Conservation (phyloP, 1,139 yeast genomes). For the Arxiozyma bovina region DNA sequence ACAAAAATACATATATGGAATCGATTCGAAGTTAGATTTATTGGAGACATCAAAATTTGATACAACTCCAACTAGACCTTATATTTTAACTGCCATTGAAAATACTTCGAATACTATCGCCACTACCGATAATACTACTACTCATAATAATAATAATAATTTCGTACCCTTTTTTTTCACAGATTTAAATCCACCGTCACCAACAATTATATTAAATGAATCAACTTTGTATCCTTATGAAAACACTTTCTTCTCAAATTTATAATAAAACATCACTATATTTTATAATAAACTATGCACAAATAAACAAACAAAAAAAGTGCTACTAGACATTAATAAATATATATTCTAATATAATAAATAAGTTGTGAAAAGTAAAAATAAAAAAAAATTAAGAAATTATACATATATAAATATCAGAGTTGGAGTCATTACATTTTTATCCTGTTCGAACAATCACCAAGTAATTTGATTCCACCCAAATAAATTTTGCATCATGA, state of each 20-base stretch:
- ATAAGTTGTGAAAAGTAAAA: background rate
- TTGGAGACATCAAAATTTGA: conserved; percentile 10
- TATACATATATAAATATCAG: background rate
- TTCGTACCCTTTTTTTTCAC: background rate
- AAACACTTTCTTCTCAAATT: background rate
- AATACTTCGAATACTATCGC: background rate
- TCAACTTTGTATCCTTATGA: background rate
- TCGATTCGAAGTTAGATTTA: conserved; percentile 7
- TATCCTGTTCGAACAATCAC: conserved; percentile 1
- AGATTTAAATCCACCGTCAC: background rate
- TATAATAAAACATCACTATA: background rate
- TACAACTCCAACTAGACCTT: conserved; percentile 3
- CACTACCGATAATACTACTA: too few species aligned
- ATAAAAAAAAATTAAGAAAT: background rate
- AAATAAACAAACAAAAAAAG: too few species aligned
- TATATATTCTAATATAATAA: background rate
- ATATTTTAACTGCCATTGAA: background rate
- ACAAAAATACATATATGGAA: conserved; percentile 4
- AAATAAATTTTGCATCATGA: background rate
- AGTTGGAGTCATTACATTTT: too few species aligned
- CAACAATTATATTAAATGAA: background rate
- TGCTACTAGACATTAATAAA: too few species aligned
- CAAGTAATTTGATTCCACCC: conserved; percentile 8
- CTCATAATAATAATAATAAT: too few species aligned
- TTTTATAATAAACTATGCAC: too few species aligned